Base-by-base conservation (phyloP, 2,329 filamentous ascomycete genomes). In the Colletotrichum sp. region DNA sequence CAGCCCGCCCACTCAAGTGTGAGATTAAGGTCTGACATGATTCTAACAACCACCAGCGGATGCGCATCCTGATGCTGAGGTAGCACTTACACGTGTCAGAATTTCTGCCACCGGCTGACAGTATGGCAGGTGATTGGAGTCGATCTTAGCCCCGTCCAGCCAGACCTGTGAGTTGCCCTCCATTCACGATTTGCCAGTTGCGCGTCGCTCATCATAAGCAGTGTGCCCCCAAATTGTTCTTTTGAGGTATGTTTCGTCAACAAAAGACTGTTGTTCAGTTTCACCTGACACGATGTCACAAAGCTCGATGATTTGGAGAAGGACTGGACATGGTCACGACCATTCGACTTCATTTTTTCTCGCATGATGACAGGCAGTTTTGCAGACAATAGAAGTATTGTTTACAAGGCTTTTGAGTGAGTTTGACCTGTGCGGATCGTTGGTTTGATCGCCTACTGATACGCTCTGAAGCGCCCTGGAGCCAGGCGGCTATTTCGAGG, bases 221-320 rank as follows among this genome's bases (percentile, higher is more conserved):
- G 78, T 71, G 85, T 87, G 3, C 87, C 87, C 1, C 84, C 85
- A 0, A 89, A 89, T 72, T 82, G 87, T 56, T 79, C 13, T 89
- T 89, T 62, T 34, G 60, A 62, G 60, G 60, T 62, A 62, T 25
- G 30, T 22, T 62, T 32, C 5, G 6, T 2, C 8, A 15, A 13
- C 67, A 28, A 27, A n/a, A 55, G 34, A 25, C 9, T 48, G 16
- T 13, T 60, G 12, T 60, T 36, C 52, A 34, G 62, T 68, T 9
- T 43, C 22, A 7, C 36, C 71, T 56, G 56, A 74, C 48, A 73
- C 43, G 9, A 67, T 77, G 25, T 55, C 78, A 70, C 27, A 76
- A 83, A 86, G 62, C 78, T 86, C 66, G 84, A 86, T 70, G 84
- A 86, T 71, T 76, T 80, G 4, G 83, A 84, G 58, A 78, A 81